Evolutionary conservation across 352 stramenopile genomes (phyloP), one percentile per base, ranked within the genome.

Genomic region (Sclerospora graminicola): DNA sequence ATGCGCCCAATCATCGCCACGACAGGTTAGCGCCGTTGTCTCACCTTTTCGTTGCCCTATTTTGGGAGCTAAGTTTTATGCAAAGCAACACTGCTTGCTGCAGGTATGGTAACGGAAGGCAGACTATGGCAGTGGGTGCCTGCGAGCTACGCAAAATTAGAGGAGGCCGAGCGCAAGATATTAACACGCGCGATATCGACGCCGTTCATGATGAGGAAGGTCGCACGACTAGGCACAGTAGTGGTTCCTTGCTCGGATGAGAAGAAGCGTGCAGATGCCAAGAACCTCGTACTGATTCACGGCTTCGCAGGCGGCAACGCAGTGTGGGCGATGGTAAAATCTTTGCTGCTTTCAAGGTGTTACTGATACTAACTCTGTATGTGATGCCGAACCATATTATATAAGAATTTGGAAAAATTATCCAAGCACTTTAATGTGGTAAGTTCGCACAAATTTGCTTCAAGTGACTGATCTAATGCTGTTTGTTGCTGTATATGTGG

Each of bases 351-450:
- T n/a, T 2, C 13, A 13, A 35, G n/a, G 30, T 18, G n/a, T 18
- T 35, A 16, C 13, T 16, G 30, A 20, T 16, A 16, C 16, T 35
- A 18, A 13, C 13, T 18, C 16, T 15, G 30, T n/a, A n/a, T 19
- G 30, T 19, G 16, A 15, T 15, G 13, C 7, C 30, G 11, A 9
- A 13, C 30, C 16, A 18, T 6, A 7, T 35, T 7, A 16, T 15
- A 9, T 35, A 5, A 88, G 70, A 92, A 88, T 48, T 48, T 89
- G 27, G 69, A 80, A 8, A 48, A 69, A 13, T 42, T 92, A 26
- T 72, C 80, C 31, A 69, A 88, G 57, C 65, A 87, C 26, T 92
- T 84, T 47, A 88, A 92, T 51, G 77, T 92, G 49, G 79, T 90
- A 56, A n/a, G 69, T 65, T 36, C 5, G 14, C n/a, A 30, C 5